Evolutionary conservation across 2,329 filamentous ascomycete genomes (phyloP), one percentile per base, ranked within the genome.

Genomic region (Pseudogymnoascus sp.): DNA sequence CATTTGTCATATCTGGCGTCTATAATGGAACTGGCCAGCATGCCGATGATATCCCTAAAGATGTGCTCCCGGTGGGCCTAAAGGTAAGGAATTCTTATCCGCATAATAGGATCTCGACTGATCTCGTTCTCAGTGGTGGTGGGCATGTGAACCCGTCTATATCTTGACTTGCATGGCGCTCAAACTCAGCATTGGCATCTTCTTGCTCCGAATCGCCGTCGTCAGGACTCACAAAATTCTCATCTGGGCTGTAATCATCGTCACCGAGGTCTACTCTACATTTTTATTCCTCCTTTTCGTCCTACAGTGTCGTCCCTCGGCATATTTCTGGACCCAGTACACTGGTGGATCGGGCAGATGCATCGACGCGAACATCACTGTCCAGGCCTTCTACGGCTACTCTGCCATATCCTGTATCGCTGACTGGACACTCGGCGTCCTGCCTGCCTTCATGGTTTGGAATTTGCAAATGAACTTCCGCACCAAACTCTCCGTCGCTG

Each of bases 401-500:
- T 77, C 76, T 38, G 73, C 71, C 18, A 67, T 80, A 28, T 74
- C 72, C 23, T 76, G 75, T 5, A 61, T 75, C 4, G 74, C 72
- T 41, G 79, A 83, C 62, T 77, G 78, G 69, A 73, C 73, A 1
- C 72, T 81, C 10, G 79, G 76, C 1, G 65, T 79, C 3, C 66
- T 82, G 3, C 80, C 80, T 0, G 72, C 80, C 5, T 74, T 74
- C 10, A 74, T 82, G 37, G 70, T 82, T 0, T 80, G 78, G 76
- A 70, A 75, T 18, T 71, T 81, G 34, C 74, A 77, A 61, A 77
- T 82, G 70, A 76, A 75, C 39, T 67, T 67, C 37, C 71, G 72
- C 35, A 77, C 75, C 3, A 81, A 80, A 64, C 58, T 75, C 5
- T 70, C 75, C 13, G 71, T 82, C 26, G 74, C 73, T 3, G 64